Evolutionary conservation across 495 filamentous ascomycete genomes (phyloP).

Genomic region (Lophium mytilinum): DNA sequence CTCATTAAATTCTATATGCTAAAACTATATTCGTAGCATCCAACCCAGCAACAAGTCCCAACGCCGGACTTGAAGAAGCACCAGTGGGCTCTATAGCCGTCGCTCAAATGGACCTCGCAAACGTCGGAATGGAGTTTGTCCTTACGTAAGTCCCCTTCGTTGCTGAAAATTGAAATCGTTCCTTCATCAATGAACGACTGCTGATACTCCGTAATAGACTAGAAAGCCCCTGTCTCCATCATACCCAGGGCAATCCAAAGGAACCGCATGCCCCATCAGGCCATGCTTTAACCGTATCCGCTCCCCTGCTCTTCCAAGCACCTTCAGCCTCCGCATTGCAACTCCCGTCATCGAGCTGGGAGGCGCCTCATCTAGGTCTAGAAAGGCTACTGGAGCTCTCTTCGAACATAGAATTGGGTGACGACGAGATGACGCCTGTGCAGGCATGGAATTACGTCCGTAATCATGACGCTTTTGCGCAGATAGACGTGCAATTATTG

Average conservation of each 20-base stretch:
- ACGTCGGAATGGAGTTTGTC: constrained; percentile 19
- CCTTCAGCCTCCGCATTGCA: constrained; percentile 5
- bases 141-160: constrained; percentile 8
- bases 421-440: constrained; percentile 34
- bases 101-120: constrained; percentile 13
- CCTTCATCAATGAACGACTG: not conserved
- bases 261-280: constrained; percentile 6
- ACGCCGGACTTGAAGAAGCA: not conserved
- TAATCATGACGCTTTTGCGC: constrained; percentile 19
- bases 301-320: constrained; percentile 15
- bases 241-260: constrained; percentile 13
- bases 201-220: not conserved
- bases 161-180: not conserved
- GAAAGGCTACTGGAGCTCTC: constrained; percentile 28
- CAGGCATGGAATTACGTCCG: constrained; percentile 35
- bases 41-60: not conserved
- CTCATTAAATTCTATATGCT: no score
- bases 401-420: constrained; percentile 25
- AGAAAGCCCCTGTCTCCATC: constrained; percentile 21
- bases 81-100: not conserved
- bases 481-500: constrained; percentile 2
- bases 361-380: constrained; percentile 19
- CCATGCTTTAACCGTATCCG: constrained; percentile 17
- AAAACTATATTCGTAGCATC: not conserved
- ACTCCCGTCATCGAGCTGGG: not conserved